phyloP scores from a whole-genome alignment of 345 rosid species.

The Rhodomyrtus tomentosa region DNA sequence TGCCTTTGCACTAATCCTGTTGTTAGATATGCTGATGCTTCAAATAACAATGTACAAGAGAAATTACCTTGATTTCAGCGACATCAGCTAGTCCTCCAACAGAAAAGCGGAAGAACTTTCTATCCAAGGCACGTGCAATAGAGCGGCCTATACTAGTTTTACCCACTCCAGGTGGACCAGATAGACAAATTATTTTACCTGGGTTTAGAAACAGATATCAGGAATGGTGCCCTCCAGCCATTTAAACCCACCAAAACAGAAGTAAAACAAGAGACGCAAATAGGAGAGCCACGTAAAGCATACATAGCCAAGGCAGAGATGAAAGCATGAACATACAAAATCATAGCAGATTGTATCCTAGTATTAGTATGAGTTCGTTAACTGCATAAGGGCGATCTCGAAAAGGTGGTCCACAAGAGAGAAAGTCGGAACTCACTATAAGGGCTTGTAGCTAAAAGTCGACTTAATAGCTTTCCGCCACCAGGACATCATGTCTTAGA shows the following conservation, averaged over 20 bases:
- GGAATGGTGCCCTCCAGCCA: conserved; percentile 1
- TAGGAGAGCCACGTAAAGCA: background rate
- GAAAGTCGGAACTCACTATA: too few species aligned
- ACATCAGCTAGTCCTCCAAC: conserved; percentile 99
- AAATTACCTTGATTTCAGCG: conserved; percentile 92
- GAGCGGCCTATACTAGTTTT: conserved; percentile 99
- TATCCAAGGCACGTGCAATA: conserved; percentile 90
- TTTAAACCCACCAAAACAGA: background rate
- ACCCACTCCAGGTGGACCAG: conserved; percentile 99
- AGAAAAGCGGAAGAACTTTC: conserved; percentile 91
- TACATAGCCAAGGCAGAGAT: background rate
- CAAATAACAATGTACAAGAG: background rate
- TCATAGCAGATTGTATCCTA: background rate
- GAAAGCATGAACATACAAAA: background rate
- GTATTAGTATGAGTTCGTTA: too few species aligned
- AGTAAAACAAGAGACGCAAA: background rate
- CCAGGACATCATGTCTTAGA: too few species aligned
- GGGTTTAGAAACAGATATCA: conserved; percentile 7
- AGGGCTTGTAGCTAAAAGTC: too few species aligned
- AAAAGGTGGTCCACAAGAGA: too few species aligned
- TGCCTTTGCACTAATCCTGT: background rate
- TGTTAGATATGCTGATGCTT: background rate
- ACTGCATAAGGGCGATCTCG: too few species aligned
- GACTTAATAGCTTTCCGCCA: too few species aligned
- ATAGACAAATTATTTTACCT: conserved; percentile 98